Conservation (phyloP, 148 eudicot species). For the Rhododendron vialii region DNA sequence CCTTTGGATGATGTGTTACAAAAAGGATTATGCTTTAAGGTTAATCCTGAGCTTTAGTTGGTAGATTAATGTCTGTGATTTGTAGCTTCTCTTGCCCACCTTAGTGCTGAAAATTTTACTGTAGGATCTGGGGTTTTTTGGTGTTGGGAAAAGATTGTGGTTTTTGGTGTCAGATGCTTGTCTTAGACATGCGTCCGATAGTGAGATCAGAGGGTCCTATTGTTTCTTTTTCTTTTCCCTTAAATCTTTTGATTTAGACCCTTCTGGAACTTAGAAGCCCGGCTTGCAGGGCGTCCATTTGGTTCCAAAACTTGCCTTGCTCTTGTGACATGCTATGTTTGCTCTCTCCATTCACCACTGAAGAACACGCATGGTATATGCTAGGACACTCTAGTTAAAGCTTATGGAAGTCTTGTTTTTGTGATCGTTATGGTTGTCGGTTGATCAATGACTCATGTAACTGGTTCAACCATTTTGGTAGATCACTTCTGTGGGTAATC, state of each 20-base stretch:
- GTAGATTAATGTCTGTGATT: background rate
- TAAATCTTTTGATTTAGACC: background rate
- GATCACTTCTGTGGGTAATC: background rate
- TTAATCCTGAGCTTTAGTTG: background rate
- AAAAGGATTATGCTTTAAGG: background rate
- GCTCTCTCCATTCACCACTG: background rate
- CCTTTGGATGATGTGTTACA: background rate
- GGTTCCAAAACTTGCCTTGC: background rate
- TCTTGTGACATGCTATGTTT: background rate
- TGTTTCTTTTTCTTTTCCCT: background rate
- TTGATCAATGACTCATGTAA: background rate
- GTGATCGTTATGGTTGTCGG: background rate
- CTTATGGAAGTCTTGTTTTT: background rate
- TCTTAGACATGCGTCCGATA: background rate
- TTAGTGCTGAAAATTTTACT: background rate
- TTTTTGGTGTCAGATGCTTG: background rate
- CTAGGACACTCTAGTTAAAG: background rate
- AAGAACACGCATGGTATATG: background rate
- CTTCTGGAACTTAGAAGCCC: background rate
- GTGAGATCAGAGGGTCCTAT: background rate
- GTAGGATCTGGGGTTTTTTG: background rate
- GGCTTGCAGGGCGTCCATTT: background rate
- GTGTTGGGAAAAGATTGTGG: background rate
- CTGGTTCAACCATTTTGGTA: background rate
- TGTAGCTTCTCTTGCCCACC: background rate